These are phyloP conservation scores for Aspergillus sergii DNA, from an alignment of 2,329 filamentous ascomycete species.

Conservation along the genomic window DNA sequence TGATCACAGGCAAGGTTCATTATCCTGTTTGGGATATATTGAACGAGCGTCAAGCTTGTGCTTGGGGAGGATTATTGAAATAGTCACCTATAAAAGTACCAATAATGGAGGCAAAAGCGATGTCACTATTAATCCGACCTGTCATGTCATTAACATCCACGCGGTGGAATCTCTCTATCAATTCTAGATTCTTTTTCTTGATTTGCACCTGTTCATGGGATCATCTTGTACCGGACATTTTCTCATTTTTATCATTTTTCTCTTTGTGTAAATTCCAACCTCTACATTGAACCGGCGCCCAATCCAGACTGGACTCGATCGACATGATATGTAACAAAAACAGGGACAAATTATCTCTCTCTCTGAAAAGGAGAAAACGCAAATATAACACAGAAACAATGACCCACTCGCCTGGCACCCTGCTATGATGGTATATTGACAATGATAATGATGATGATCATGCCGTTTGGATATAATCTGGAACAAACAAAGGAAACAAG, in stretches of 20 bases:
- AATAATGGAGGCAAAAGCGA: background rate
- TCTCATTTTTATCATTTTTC: constrained; percentile 13
- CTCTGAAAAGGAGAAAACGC: constrained; percentile 12
- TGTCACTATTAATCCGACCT: background rate
- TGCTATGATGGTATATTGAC: constrained; percentile 34
- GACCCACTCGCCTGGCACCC: constrained; percentile 31
- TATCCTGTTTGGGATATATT: background rate
- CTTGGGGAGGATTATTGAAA: background rate
- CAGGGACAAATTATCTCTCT: constrained; percentile 13
- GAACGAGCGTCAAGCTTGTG: background rate
- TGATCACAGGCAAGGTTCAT: background rate
- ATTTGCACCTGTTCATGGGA: background rate
- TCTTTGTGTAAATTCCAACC: constrained; percentile 24
- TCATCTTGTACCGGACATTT: background rate
- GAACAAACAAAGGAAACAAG: constrained; percentile 11
- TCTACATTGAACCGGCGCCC: constrained; percentile 21
- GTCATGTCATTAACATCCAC: background rate
- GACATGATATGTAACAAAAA: constrained; percentile 21
- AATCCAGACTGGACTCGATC: constrained; percentile 18
- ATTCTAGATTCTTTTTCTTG: background rate
- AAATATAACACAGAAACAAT: constrained; percentile 17
- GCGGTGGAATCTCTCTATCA: background rate
- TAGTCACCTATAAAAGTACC: background rate
- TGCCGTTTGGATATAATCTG: constrained; percentile 23
- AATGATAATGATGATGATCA: constrained; percentile 25